Base-by-base conservation (phyloP, 2,329 filamentous ascomycete species). In the Stromatinia cepivora region DNA sequence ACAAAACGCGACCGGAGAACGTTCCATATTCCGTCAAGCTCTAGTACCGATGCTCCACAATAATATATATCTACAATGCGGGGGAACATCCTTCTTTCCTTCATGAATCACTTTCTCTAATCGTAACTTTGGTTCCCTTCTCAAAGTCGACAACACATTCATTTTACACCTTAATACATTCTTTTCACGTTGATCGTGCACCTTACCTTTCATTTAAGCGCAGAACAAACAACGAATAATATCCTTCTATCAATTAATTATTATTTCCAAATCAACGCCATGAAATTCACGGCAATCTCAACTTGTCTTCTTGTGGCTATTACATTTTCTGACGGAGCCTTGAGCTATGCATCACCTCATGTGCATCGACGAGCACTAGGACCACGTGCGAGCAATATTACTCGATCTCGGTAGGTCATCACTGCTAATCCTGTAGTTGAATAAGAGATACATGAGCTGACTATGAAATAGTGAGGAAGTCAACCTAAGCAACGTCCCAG, bases 141-240 rank as follows among this genome's bases (percentile, higher is more conserved):
- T 31, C 46, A 17, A 52, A 53, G 34, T 31, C 25, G 39, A 36
- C 39, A 57, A n/a, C 50, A 46, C 36, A 25, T 67, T 62, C 36
- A 34, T 67, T 67, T 53, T 15, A 45, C 25, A 48, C 20, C 10
- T 34, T 46, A 9, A 53, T 28, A 46, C n/a, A 25, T 20, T 34
- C 36, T 53, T 42, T 53, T n/a, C 56, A 28, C 66, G 46, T 67
- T 62, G 66, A 67, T 62, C 56, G 66, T 67, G 66, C 17, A 53
- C 10, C 4, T 34, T n/a, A 62, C 15, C 7, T 36, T 31, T 45
- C 3, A 22, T 58, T 42, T 17, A 39, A n/a, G 2, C 10, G 17
- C 36, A 31, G 10, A 7, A 25, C 11, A 4, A 45, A n/a, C 2
- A 20, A 22, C 42, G 9, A 17, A 46, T 31, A 39, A 10, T 17